Conservation (phyloP, 2,329 filamentous ascomycete species). For the Periconia macrospinosa region DNA sequence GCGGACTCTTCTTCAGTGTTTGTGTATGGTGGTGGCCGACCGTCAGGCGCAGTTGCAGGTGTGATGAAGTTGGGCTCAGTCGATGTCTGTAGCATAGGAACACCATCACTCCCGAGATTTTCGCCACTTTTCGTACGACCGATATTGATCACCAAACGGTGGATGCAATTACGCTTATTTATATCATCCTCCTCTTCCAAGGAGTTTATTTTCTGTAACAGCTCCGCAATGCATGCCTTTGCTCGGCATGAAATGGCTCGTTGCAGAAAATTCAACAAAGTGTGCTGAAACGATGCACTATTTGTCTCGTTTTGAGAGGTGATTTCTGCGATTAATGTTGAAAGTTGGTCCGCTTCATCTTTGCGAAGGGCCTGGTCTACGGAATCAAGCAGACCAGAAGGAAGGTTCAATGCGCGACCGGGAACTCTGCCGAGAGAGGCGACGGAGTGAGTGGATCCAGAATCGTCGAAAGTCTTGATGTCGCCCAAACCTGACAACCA, state of each 20-base stretch:
- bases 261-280: slow-evolving; percentile 81
- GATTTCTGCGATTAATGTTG: slow-evolving; percentile 60
- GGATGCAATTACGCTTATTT: slow-evolving; percentile 90
- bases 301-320: slow-evolving; percentile 53
- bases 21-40: slow-evolving; percentile 63
- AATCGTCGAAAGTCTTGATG: slow-evolving; percentile 74
- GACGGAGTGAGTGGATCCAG: slow-evolving; percentile 68
- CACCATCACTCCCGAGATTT: slow-evolving; percentile 47
- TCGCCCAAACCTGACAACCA: slow-evolving; percentile 86
- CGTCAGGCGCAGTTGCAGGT: slow-evolving; percentile 70
- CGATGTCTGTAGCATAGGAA: slow-evolving; percentile 53
- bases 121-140: slow-evolving; percentile 69
- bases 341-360: slow-evolving; percentile 64
- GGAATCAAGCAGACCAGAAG: slow-evolving; percentile 67
- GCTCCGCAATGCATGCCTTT: slow-evolving; percentile 68
- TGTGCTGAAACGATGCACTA: slow-evolving; percentile 60
- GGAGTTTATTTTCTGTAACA: slow-evolving; percentile 69
- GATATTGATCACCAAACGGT: slow-evolving; percentile 89
- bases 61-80: slow-evolving; percentile 73
- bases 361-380: slow-evolving; percentile 72
- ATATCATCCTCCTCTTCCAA: slow-evolving; percentile 90
- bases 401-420: slow-evolving; percentile 73
- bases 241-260: slow-evolving; percentile 72
- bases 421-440: slow-evolving; percentile 76
- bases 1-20: slow-evolving; percentile 66